Conservation (phyloP, 2,329 filamentous ascomycete genomes). For the Elsinoe perseae region DNA sequence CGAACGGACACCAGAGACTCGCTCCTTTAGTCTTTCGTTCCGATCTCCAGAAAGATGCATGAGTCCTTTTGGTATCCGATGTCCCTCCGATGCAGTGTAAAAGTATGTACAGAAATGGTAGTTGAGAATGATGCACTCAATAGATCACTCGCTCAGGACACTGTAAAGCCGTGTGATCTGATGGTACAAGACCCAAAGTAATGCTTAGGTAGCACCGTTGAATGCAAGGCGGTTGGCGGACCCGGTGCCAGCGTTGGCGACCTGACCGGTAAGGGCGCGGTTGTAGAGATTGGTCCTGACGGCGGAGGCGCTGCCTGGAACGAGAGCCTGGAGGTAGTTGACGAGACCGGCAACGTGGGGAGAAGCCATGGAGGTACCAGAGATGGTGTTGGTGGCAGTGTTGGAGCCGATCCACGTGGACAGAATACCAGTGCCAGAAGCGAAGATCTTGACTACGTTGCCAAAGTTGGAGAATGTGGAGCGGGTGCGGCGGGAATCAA, state of each 20-base stretch:
- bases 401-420: slow-evolving; percentile 42
- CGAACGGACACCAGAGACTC: not conserved
- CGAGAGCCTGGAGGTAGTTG: slow-evolving; percentile 43
- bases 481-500: slow-evolving; percentile 25
- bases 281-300: slow-evolving; percentile 13
- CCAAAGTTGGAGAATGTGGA: slow-evolving; percentile 37
- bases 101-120: not conserved
- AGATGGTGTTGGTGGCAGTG: slow-evolving; percentile 41
- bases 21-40: not conserved
- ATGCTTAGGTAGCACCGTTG: slow-evolving; percentile 17
- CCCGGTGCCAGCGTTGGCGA: slow-evolving; percentile 7
- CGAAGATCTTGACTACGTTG: slow-evolving; percentile 33
- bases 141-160: not conserved
- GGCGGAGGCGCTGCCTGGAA: slow-evolving; percentile 5
- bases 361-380: slow-evolving; percentile 57
- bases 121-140: not conserved
- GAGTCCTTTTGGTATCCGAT: not conserved
- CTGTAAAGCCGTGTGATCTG: not conserved
- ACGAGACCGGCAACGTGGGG: slow-evolving; percentile 61
- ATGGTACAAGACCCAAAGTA: not conserved
- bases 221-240: slow-evolving; percentile 17
- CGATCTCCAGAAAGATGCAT: not conserved
- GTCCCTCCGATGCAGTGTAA: not conserved
- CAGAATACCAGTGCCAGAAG: slow-evolving; percentile 31
- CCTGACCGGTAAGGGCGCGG: slow-evolving; percentile 9